Percentiles rank a stretch among this genome's conserved stretches.
phyloP scores from a whole-genome alignment of 192 early-diverging fungal genomes.

The Coemansia sp. region DNA sequence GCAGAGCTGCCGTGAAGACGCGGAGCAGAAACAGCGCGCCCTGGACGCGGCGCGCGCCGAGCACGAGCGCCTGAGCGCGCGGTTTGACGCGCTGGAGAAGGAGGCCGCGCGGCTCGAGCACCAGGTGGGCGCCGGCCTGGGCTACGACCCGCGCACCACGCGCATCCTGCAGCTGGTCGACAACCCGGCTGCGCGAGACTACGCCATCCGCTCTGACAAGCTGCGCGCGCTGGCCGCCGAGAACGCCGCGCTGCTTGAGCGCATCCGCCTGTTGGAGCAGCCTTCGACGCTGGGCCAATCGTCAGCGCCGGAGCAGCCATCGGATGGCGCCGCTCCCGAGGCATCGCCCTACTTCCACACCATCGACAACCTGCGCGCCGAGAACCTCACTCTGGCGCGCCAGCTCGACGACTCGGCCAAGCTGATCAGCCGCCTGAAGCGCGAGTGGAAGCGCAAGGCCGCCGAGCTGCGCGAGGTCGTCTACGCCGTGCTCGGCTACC shows the following conservation, averaged over 20 bases:
- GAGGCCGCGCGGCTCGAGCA: conserved; percentile 59
- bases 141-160: conserved; percentile 57
- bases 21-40: conserved; percentile 13
- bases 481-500: conserved; percentile 66
- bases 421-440: conserved; percentile 63
- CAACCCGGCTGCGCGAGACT: conserved; percentile 67
- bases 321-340: background rate
- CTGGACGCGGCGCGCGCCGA: conserved; percentile 9
- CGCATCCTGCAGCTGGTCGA: conserved; percentile 71
- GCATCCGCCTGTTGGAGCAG: conserved; percentile 22
- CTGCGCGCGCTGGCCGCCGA: conserved; percentile 65
- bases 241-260: conserved; percentile 60
- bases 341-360: conserved; percentile 32
- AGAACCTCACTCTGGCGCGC: conserved; percentile 53
- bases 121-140: conserved; percentile 57
- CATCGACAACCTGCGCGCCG: conserved; percentile 53
- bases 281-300: background rate
- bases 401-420: conserved; percentile 63
- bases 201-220: conserved; percentile 63
- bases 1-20: conserved; percentile 24
- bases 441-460: conserved; percentile 62
- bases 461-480: conserved; percentile 74
- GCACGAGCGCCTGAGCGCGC: background rate
- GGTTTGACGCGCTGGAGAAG: conserved; percentile 44
- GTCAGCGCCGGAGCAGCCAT: background rate